These are phyloP conservation scores for Celoporthe dispersa DNA, from an alignment of 2,329 filamentous ascomycete species.

Conservation along the genomic window DNA sequence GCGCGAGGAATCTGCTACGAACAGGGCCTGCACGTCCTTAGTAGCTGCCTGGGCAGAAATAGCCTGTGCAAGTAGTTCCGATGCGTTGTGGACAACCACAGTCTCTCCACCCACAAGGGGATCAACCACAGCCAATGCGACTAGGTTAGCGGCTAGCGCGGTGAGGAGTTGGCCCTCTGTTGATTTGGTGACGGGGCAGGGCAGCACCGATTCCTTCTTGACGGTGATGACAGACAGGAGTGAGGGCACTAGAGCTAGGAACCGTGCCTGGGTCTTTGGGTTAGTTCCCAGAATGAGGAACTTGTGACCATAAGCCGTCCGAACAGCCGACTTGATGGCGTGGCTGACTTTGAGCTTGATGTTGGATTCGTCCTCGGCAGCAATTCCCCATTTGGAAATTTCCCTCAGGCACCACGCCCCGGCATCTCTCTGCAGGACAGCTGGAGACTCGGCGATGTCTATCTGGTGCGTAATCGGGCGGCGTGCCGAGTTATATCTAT, in stretches of 20 bases:
- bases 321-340: not conserved
- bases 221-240: not conserved
- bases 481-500: slow-evolving; percentile 30
- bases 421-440: not conserved
- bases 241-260: not conserved
- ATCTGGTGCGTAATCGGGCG: not conserved
- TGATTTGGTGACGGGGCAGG: not conserved
- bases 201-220: not conserved
- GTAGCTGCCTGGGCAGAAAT: not conserved
- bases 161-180: slow-evolving; percentile 2
- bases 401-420: not conserved
- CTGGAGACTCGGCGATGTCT: not conserved
- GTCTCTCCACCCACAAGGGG: slow-evolving; percentile 17
- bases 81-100: slow-evolving; percentile 21
- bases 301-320: not conserved
- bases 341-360: not conserved
- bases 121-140: slow-evolving; percentile 13
- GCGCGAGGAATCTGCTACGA: not conserved
- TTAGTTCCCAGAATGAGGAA: not conserved
- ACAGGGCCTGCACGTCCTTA: not conserved
- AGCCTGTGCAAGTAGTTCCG: not conserved
- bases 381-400: not conserved
- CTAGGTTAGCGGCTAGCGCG: slow-evolving; percentile 5
- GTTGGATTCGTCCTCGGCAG: not conserved
- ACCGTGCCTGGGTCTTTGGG: not conserved